Conservation (phyloP, 768 basidiomycete species). For the Trametes villosa region DNA sequence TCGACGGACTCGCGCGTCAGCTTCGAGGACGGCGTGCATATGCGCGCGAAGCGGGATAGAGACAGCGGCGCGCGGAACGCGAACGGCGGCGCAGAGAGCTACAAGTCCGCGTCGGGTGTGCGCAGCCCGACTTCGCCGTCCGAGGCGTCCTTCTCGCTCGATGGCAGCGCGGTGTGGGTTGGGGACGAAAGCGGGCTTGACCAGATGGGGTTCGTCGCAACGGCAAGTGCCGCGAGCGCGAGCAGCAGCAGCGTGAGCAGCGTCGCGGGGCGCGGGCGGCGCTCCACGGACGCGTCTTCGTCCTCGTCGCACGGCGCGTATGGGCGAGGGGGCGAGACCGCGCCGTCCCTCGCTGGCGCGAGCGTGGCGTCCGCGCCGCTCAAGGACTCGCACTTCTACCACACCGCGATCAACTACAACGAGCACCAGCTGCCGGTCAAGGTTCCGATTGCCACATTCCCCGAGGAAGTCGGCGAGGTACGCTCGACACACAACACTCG, state of each 20-base stretch:
- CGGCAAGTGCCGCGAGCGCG: conserved; percentile 19
- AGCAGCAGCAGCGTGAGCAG: conserved; percentile 35
- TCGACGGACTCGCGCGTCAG: conserved; percentile 62
- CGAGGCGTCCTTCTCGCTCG: conserved; percentile 75
- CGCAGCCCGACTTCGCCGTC: conserved; percentile 59
- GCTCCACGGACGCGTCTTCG: conserved; percentile 77
- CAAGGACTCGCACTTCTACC: conserved; percentile 95
- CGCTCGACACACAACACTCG: conserved; percentile 29
- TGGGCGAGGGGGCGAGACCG: conserved; percentile 22
- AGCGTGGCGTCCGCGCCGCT: conserved; percentile 31
- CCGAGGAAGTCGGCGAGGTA: conserved; percentile 97
- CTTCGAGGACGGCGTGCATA: conserved; percentile 69
- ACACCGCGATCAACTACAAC: conserved; percentile 83
- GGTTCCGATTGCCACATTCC: conserved; percentile 86
- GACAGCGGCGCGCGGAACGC: conserved; percentile 15
- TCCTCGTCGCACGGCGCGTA: conserved; percentile 60
- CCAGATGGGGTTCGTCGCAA: conserved; percentile 34
- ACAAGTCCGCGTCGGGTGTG: conserved; percentile 37
- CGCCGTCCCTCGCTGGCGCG: conserved; percentile 26
- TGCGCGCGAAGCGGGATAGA: conserved; percentile 35
- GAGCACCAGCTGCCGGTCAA: conserved; percentile 87
- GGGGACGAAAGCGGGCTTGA: conserved; percentile 70
- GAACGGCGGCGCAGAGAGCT: conserved; percentile 42
- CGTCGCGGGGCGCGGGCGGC: conserved; percentile 47
- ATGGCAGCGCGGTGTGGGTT: conserved; percentile 85